phyloP scores from a whole-genome alignment of 2,329 filamentous ascomycete genomes.

The Samsoniella hepiali region DNA sequence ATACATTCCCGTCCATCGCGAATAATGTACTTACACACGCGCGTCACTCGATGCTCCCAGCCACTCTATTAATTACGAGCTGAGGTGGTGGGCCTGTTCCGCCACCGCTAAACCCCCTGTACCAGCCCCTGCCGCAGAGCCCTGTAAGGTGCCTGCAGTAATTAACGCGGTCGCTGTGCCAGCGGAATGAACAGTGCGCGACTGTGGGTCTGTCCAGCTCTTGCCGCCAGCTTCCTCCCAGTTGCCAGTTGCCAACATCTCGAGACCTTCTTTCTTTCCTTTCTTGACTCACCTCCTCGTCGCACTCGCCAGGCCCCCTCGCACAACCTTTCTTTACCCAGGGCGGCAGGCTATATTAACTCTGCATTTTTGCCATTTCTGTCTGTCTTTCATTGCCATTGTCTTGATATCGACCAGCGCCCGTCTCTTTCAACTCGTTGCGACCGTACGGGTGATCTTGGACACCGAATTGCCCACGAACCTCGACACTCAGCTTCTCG shows the following conservation, averaged over 20 bases:
- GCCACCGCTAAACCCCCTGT: neutral
- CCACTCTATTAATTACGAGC: neutral
- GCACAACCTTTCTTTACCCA: neutral
- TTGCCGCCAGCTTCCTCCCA: conserved; percentile 4
- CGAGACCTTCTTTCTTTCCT: neutral
- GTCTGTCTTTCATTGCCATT: neutral
- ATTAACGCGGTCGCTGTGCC: conserved; percentile 12
- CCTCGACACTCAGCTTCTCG: neutral
- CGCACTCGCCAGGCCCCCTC: neutral
- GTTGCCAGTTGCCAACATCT: neutral
- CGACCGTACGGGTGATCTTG: no score
- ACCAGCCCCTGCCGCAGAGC: neutral
- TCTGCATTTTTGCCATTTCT: neutral
- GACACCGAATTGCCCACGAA: neutral
- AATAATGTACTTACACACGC: neutral
- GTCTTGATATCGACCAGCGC: neutral
- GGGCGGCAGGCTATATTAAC: neutral
- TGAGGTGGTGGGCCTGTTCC: neutral
- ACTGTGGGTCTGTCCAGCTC: conserved; percentile 4
- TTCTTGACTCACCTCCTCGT: neutral
- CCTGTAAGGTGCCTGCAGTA: neutral
- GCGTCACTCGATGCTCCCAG: neutral
- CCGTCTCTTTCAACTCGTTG: neutral
- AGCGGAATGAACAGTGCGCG: conserved; percentile 19
- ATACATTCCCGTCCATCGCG: no score